Percentiles rank a stretch among this genome's conserved stretches.
Evolutionary conservation across 1,139 yeast genomes (phyloP).

Genomic region (Geotrichum histeridarum): DNA sequence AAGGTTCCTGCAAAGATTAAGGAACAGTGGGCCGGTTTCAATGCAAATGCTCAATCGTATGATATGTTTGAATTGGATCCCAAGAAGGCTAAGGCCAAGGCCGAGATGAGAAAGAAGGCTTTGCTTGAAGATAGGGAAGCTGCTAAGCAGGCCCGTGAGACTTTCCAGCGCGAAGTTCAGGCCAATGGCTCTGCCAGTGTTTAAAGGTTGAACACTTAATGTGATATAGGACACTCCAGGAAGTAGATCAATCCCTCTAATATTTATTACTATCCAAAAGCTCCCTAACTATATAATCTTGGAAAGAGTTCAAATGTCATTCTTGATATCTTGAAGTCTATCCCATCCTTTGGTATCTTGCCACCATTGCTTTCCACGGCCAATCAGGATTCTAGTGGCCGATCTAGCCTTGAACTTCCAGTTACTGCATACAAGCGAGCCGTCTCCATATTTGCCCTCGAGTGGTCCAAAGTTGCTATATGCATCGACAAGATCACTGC

Average conservation of each 20-base stretch:
- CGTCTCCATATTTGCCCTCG: constrained; percentile 82
- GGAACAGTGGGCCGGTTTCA: constrained; percentile 54
- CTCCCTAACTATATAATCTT: neutral
- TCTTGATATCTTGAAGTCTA: constrained; percentile 52
- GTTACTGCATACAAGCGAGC: constrained; percentile 78
- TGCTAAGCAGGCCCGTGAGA: constrained; percentile 18
- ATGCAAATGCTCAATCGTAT: constrained; percentile 35
- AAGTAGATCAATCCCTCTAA: neutral
- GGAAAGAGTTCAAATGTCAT: constrained; percentile 29
- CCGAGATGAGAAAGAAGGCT: constrained; percentile 11
- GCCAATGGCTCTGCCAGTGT: neutral
- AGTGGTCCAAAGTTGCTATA: constrained; percentile 81
- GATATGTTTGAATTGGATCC: constrained; percentile 25
- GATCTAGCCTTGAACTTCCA: constrained; percentile 85
- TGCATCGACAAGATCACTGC: constrained; percentile 77
- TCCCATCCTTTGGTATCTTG: constrained; percentile 79
- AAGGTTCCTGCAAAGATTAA: constrained; percentile 54
- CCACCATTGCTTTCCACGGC: constrained; percentile 76
- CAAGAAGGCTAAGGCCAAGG: constrained; percentile 17
- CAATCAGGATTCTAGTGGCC: constrained; percentile 66
- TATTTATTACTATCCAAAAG: neutral
- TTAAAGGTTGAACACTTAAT: neutral
- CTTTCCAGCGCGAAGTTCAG: constrained; percentile 10
- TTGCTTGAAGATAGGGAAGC: constrained; percentile 7
- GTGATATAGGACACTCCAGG: neutral